Evolutionary conservation across 306 rosid species (phyloP), one percentile per base, ranked within the genome.

Genomic region (Mucuna pruriens): DNA sequence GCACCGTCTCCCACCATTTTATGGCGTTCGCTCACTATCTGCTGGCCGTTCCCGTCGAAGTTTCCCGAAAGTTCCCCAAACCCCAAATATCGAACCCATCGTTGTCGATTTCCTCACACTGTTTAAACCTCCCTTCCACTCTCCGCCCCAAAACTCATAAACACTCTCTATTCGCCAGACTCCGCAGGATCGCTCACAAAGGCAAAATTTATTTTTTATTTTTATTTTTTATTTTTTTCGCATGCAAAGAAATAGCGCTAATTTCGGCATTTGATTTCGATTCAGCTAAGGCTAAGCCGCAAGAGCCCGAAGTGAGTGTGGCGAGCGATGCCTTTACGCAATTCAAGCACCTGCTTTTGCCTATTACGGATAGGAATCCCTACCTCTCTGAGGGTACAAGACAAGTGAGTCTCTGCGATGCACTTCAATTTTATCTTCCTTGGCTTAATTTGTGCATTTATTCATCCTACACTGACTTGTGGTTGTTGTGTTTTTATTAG

Each of bases 311-410:
- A 81, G 84, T 82, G 4, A 87, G 82, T 74, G 71, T 85, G 25
- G 89, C 85, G 19, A 77, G 68, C 3, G 97, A 91, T 81, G 90
- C 93, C 48, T 89, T 89, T 58, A 87, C 89, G 4, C 81, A 88
- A 4, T 92, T 94, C 91, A 92, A 91, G 90, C 97, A 92, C 80
- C 68, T 94, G 48, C 97, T 94, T 75, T 86, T 94, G 79, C 98
- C 98, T 52, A 87, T 94, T 73, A 91, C 96, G 0, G 97, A 94
- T 84, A 85, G 97, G 75, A 94, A 88, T 76, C 97, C 97, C 17
- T 91, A 85, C 81, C 97, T 94, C 40, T 89, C 98, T 0, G 98
- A 92, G 71, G 94, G 98, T 60, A 88, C 97, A 4, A 90, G 84
- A 86, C 97, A 90, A 89, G 98, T 94, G 54, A 60, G 48, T 76